Evolutionary conservation across 23 red algal species (phyloP), one percentile per base, ranked within the genome.

Genomic region (Gracilaria gracilis): DNA sequence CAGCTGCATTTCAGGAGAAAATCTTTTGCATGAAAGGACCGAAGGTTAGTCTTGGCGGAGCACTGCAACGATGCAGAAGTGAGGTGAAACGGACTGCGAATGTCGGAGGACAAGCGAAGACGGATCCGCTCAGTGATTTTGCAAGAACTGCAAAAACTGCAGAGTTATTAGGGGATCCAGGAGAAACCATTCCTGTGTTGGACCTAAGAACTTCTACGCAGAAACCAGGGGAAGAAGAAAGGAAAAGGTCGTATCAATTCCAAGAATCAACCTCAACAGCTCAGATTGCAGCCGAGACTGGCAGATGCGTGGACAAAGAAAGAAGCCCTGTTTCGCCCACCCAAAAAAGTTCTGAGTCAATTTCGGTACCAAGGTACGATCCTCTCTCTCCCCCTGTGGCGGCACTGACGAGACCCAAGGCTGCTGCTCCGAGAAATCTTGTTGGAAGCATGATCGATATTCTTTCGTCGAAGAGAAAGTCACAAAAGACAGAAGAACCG

Each of bases 11-110:
- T 35, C 59, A 75, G 23, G 85, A 84, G 42, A 95, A 95, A 65
- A 50, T 37, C 13, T 95, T 95, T 86, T 76, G 75, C 21, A 91
- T 95, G 93, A 87, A 88, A 82, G 84, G 62, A 27, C 81, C 70
- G 27, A 86, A 93, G 28, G 20, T 50, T 28, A 77, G 39, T 6
- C 72, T 50, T 6, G 42, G 46, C 5, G 40, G 50, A 27, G 13
- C 27, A 17, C 32, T 34, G 19, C 64, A 20, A 14, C 31, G 6
- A 27, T 7, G 11, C 13, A 46, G 1, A 8, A 46, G 5, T 39
- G 72, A 25, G 20, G 42, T 2, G 46, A 77, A 77, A 20, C 0
- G 3, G 42, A 36, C 13, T 17, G 17, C 2, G 33, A 69, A 69
- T 19, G 15, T 17, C 9, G 64, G 27, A 69, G 3, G 31, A 20